Evolutionary conservation across 2,329 filamentous ascomycete genomes (phyloP).

Genomic region (Scytalidium sp.): DNA sequence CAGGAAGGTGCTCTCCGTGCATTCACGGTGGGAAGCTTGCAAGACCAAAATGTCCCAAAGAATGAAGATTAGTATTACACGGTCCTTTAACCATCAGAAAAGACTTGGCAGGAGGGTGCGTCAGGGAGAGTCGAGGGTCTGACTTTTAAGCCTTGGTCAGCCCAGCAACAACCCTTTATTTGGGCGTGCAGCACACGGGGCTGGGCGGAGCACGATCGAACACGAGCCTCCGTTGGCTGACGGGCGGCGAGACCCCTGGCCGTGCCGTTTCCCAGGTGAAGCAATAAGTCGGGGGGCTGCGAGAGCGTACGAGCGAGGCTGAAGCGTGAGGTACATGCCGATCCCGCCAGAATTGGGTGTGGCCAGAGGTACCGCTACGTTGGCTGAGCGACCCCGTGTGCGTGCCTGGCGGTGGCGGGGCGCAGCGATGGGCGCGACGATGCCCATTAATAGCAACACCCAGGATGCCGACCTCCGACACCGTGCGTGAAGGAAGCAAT

Average conservation of each 20-base stretch:
- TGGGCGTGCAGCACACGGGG: not conserved
- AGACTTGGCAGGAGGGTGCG: too few relatives aligned
- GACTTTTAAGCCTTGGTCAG: not conserved
- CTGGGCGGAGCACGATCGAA: not conserved
- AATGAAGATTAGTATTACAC: too few relatives aligned
- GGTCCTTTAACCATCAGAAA: too few relatives aligned
- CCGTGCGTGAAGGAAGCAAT: not conserved
- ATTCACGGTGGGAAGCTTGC: too few relatives aligned
- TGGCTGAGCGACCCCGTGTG: not conserved
- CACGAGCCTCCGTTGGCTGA: too few relatives aligned
- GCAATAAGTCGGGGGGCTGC: not conserved
- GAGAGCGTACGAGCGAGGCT: not conserved
- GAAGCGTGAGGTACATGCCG: not conserved
- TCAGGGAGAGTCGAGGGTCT: too few relatives aligned
- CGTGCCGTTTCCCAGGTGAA: not conserved
- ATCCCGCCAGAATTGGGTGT: not conserved
- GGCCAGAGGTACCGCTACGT: not conserved
- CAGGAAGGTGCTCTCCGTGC: too few relatives aligned
- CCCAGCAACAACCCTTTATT: not conserved
- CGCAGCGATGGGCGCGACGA: not conserved
- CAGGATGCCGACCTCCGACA: not conserved
- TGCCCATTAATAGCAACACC: not conserved
- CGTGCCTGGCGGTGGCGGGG: not conserved
- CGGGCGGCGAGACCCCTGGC: not conserved
- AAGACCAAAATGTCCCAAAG: too few relatives aligned